Evolutionary conservation across 1,284 basidiomycete genomes (phyloP), one percentile per base, ranked within the genome.

Genomic region (Naganishia albida): DNA sequence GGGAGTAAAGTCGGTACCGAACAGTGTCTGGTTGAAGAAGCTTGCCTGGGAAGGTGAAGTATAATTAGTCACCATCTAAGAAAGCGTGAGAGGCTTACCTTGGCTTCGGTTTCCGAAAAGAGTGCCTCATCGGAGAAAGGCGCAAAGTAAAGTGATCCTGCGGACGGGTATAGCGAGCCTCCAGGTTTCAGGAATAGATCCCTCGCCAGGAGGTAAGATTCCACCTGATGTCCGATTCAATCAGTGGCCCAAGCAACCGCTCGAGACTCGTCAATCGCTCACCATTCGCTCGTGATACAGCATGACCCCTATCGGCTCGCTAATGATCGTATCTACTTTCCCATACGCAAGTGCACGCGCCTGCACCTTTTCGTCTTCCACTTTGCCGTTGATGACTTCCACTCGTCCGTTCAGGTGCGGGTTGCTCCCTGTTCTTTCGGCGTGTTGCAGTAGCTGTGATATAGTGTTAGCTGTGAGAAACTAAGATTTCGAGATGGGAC

Each of bases 211-310:
- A 83, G 68, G 66, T 81, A 82, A 2, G 78, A 78, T 68, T 83
- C 82, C 48, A 79, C 77, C 78, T 77, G 54, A 13, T 2, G 18
- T 46, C 26, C 8, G 20, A 23, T 15, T 18, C 23, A 7, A 34
- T 57, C n/a, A 65, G 44, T 42, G 30, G 34, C 38, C 46, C 20
- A 25, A 1, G 10, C 12, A 20, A 7, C 20, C 15, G 18, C 44
- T 26, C 43, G 42, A 42, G 38, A 46, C 34, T 12, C 34, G 25
- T n/a, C n/a, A 15, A n/a, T 10, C 2, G 71, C 76, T 26, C 68
- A 81, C 80, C 82, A 83, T 83, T 20, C 81, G 72, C 69, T 83
- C 82, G 66, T 83, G 81, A 13, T 82, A 74, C 28, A 83, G 71
- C 72, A 83, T 77, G 16, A 82, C 81, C 3, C 82, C 82, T 13